These are phyloP conservation scores for Fusarium buharicum DNA, from an alignment of 2,329 filamentous ascomycete genomes.

Conservation along the genomic window DNA sequence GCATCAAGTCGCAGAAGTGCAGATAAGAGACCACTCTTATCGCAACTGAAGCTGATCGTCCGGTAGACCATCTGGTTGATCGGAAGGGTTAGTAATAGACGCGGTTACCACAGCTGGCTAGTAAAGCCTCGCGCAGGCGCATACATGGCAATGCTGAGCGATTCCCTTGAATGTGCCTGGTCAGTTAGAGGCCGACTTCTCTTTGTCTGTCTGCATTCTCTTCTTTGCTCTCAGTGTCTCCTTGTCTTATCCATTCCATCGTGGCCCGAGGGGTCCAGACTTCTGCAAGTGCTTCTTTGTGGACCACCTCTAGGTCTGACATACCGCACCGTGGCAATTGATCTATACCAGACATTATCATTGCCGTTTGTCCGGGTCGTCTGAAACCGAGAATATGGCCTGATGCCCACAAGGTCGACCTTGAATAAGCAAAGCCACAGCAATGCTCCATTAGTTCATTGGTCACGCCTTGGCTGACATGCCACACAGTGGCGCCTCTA, in stretches of 20 bases:
- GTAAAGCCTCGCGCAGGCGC: conserved; percentile 14
- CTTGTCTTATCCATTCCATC: conserved; percentile 4
- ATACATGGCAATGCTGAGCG: conserved; percentile 31
- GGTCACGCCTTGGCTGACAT: conserved; percentile 28
- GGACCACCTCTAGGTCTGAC: conserved; percentile 1
- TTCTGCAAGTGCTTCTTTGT: conserved; percentile 15
- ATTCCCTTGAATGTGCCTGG: conserved; percentile 9
- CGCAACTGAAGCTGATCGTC: conserved; percentile 5
- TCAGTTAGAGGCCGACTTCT: conserved; percentile 6
- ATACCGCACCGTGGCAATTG: conserved; percentile 10
- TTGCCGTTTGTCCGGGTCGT: conserved; percentile 10
- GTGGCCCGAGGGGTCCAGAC: conserved; percentile 20
- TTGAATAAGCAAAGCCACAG: conserved; percentile 14
- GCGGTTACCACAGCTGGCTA: conserved; percentile 4
- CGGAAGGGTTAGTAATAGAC: conserved; percentile 4
- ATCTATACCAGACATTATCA: conserved; percentile 9
- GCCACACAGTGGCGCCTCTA: conserved; percentile 13
- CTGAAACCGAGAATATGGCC: conserved; percentile 26
- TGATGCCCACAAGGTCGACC: conserved; percentile 28
- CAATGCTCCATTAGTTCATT: conserved; percentile 25
- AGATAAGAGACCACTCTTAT: conserved; percentile 4
- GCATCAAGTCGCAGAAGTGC: conserved; percentile 3
- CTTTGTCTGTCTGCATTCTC: conserved; percentile 1
- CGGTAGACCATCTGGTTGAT: conserved; percentile 1
- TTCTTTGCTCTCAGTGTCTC: conserved; percentile 10